phyloP scores from a whole-genome alignment of 2,329 filamentous ascomycete species.

The Aureobasidium sp. region DNA sequence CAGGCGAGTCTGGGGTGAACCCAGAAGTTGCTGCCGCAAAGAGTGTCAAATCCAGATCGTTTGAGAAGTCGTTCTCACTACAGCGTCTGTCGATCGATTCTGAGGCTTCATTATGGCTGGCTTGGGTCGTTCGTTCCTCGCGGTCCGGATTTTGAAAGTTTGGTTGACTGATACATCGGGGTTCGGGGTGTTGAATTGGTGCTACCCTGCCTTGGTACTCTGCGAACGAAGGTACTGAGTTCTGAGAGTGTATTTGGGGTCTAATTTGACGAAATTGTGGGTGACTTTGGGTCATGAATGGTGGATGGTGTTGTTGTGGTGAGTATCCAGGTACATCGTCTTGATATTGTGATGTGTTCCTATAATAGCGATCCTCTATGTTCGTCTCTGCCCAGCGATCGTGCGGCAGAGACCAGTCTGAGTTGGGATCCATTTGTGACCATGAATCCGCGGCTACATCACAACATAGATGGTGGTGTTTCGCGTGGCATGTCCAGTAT shows the following conservation, averaged over 20 bases:
- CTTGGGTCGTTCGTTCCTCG: background rate
- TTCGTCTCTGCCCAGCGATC: constrained; percentile 3
- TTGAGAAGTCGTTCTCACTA: constrained; percentile 15
- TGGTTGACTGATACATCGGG: constrained; percentile 8
- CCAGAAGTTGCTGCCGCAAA: constrained; percentile 27
- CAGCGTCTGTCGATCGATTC: background rate
- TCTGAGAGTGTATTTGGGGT: background rate
- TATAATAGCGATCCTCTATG: background rate
- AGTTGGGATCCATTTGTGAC: background rate
- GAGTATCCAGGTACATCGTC: background rate
- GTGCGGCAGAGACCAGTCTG: background rate
- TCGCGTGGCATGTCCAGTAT: background rate
- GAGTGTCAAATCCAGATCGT: constrained; percentile 23
- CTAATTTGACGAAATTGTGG: background rate
- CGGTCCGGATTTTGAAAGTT: background rate
- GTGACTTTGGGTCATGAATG: background rate
- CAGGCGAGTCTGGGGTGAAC: constrained; percentile 17
- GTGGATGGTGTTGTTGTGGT: background rate
- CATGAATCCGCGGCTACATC: constrained; percentile 2
- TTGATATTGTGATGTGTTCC: background rate
- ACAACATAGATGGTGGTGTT: constrained; percentile 1
- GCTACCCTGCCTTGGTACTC: constrained; percentile 8
- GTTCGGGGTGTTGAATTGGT: background rate
- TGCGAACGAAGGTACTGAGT: background rate
- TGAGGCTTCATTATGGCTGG: background rate